Conservation (phyloP, 305 asterid species). For the Petunia hybrid region DNA sequence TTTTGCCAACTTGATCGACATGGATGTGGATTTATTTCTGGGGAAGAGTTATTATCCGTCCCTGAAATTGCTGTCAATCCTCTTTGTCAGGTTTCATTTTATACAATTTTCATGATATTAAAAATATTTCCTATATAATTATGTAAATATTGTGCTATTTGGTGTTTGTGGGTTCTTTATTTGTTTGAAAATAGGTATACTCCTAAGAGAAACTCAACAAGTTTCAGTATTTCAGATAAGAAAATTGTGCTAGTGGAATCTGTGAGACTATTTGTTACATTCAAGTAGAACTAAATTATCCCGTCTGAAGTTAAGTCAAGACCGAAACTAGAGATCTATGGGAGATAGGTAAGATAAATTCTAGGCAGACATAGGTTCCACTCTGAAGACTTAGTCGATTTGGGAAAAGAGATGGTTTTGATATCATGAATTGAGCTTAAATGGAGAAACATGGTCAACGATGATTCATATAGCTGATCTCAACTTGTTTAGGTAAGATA, state of each 20-base stretch:
- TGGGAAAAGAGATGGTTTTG: not conserved
- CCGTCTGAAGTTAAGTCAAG: not conserved
- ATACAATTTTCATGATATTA: not conserved
- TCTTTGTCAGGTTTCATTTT: constrained; percentile 67
- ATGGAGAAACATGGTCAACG: too few relatives aligned
- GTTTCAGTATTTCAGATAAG: too few relatives aligned
- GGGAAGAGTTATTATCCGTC: constrained; percentile 79
- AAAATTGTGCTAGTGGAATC: too few relatives aligned
- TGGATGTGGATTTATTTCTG: constrained; percentile 73
- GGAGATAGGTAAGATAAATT: not conserved
- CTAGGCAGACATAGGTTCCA: not conserved
- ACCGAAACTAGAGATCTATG: not conserved
- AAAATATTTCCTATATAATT: not conserved
- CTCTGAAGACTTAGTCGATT: not conserved
- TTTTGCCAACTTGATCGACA: constrained; percentile 88
- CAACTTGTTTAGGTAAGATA: not conserved
- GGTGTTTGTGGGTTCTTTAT: too few relatives aligned
- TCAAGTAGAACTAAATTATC: too few relatives aligned
- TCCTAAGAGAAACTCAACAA: too few relatives aligned
- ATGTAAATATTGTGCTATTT: not conserved
- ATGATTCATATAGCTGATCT: too few relatives aligned
- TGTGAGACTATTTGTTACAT: too few relatives aligned
- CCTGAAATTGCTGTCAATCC: constrained; percentile 93
- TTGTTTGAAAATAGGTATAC: too few relatives aligned
- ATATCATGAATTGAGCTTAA: too few relatives aligned